These are phyloP conservation scores for Nakataea oryzae DNA, from an alignment of 2,329 filamentous ascomycete genomes.

Conservation along the genomic window DNA sequence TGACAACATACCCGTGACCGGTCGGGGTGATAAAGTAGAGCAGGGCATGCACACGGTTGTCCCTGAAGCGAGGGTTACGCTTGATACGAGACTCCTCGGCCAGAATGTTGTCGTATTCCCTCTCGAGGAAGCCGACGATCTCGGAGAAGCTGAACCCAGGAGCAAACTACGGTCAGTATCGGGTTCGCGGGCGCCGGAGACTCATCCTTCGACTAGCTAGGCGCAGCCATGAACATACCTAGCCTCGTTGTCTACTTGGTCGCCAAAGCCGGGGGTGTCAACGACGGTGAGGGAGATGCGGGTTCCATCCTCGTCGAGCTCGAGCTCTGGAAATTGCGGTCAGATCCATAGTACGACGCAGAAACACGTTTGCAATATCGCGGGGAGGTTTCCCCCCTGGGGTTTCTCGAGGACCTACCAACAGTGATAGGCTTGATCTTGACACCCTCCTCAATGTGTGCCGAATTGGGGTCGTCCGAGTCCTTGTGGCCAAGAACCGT, in stretches of 20 bases:
- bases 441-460: conserved; percentile 91
- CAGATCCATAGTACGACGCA: neutral
- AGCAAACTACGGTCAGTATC: neutral
- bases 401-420: conserved; percentile 52
- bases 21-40: conserved; percentile 99
- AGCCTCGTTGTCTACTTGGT: conserved; percentile 98
- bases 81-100: conserved; percentile 99
- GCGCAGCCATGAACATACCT: conserved; percentile 46
- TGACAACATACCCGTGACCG: conserved; percentile 67
- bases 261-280: conserved; percentile 95
- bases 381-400: neutral
- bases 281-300: conserved; percentile 97
- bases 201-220: neutral
- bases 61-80: conserved; percentile 99
- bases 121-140: conserved; percentile 96
- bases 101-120: conserved; percentile 98
- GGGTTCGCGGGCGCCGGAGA: neutral
- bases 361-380: conserved; percentile 7
- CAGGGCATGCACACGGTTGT: conserved; percentile 96
- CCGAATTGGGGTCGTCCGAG: conserved; percentile 76
- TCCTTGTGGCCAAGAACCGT: conserved; percentile 86
- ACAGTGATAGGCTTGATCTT: conserved; percentile 98
- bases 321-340: conserved; percentile 54
- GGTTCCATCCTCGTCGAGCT: conserved; percentile 96
- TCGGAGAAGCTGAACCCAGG: conserved; percentile 66